These are phyloP conservation scores for Beauveria caledonica DNA, from an alignment of 2,329 filamentous ascomycete genomes.

Conservation along the genomic window DNA sequence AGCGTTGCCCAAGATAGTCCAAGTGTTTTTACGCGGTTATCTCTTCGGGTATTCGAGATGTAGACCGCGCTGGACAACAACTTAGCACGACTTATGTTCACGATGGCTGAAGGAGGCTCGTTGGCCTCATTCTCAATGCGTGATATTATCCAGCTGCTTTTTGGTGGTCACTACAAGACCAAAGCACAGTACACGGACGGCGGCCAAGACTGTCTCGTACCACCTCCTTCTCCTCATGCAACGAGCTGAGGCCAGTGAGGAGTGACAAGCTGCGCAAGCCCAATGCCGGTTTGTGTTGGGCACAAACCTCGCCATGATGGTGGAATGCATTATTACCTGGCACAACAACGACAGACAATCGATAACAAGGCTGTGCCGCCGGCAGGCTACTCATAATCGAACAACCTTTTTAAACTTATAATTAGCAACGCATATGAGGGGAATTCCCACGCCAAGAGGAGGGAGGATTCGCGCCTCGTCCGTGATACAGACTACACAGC, in stretches of 20 bases:
- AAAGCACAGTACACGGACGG: background rate
- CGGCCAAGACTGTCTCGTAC: background rate
- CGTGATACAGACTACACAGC: background rate
- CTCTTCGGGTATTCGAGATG: no score
- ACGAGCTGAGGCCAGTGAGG: background rate
- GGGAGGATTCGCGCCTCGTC: background rate
- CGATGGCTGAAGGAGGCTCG: no score
- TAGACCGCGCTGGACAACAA: background rate
- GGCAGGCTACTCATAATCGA: background rate
- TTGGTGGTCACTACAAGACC: background rate
- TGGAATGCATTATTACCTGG: background rate
- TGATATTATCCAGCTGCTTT: background rate
- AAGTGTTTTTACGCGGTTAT: no score
- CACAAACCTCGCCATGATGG: background rate
- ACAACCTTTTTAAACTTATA: background rate
- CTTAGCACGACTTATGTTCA: background rate
- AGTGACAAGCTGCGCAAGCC: background rate
- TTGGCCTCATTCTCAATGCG: no score
- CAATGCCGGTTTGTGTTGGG: background rate
- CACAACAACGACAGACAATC: background rate
- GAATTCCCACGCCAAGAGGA: background rate
- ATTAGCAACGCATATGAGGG: background rate
- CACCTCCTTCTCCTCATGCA: background rate
- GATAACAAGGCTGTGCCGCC: background rate
- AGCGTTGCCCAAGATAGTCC: no score